These are phyloP conservation scores for Malania oleifera DNA, from an alignment of 164 flowering plant genomes.

Conservation along the genomic window DNA sequence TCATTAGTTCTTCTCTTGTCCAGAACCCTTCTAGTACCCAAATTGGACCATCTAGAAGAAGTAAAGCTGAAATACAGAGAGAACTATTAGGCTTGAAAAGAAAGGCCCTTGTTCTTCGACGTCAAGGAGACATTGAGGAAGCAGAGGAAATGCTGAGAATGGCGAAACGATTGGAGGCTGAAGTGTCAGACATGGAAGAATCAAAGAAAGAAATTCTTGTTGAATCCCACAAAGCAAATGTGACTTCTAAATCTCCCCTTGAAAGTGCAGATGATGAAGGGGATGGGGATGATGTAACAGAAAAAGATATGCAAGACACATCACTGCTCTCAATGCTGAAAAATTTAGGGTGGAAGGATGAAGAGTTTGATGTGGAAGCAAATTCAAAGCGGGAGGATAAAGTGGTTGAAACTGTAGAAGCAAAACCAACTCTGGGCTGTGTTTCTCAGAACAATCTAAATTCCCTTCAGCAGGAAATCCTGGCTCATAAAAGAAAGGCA, in stretches of 20 bases:
- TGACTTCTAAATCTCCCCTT: conserved; percentile 9
- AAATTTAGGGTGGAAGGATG: conserved; percentile 24
- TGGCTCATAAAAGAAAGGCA: conserved; percentile 62
- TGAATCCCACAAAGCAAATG: conserved; percentile 14
- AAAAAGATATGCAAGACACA: conserved; percentile 26
- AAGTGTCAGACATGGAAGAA: conserved; percentile 59
- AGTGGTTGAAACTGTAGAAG: conserved; percentile 11
- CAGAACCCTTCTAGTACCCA: conserved; percentile 15
- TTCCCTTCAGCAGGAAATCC: conserved; percentile 42
- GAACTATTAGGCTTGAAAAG: conserved; percentile 78
- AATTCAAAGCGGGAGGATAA: no score
- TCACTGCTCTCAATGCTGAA: conserved; percentile 13
- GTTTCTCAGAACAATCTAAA: conserved; percentile 18
- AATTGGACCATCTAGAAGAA: conserved; percentile 29
- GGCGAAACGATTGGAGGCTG: conserved; percentile 60
- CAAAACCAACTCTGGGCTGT: conserved; percentile 9
- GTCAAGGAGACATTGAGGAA: conserved; percentile 69
- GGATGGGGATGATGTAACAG: conserved; percentile 15
- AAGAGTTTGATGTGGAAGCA: no score
- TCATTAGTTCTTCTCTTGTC: conserved; percentile 10
- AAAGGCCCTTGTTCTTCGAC: conserved; percentile 72
- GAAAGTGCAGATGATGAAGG: conserved; percentile 14
- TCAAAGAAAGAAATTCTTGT: conserved; percentile 21
- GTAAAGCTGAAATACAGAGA: conserved; percentile 72
- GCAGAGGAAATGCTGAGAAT: conserved; percentile 66